phyloP scores from a whole-genome alignment of 2,329 filamentous ascomycete species.

The Penicillium concentricum region DNA sequence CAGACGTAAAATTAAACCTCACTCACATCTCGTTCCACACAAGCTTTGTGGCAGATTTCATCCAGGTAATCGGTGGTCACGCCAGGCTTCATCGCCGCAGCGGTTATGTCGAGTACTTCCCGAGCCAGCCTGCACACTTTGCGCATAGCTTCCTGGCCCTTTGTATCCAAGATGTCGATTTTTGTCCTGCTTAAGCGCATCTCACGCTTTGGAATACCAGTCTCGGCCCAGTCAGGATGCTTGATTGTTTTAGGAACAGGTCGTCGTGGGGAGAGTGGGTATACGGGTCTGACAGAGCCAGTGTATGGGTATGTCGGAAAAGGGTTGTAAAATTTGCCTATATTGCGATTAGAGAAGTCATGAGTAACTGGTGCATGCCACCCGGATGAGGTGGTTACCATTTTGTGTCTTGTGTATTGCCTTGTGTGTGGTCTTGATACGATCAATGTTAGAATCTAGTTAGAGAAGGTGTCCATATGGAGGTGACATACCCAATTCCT shows the following conservation, averaged over 20 bases:
- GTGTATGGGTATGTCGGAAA: constrained; percentile 80
- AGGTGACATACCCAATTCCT: constrained; percentile 75
- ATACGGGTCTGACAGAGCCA: constrained; percentile 76
- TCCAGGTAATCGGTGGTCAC: constrained; percentile 90
- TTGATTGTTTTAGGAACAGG: constrained; percentile 72
- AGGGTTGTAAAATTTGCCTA: constrained; percentile 81
- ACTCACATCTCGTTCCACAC: constrained; percentile 73
- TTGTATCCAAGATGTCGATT: constrained; percentile 71
- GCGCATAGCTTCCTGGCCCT: constrained; percentile 78
- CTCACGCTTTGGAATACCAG: constrained; percentile 66
- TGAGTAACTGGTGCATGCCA: not conserved
- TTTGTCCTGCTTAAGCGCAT: constrained; percentile 67
- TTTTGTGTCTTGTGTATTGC: constrained; percentile 64
- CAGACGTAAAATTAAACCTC: no score
- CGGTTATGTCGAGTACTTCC: constrained; percentile 85
- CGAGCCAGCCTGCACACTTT: constrained; percentile 79
- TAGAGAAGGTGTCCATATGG: not conserved
- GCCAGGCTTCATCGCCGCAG: constrained; percentile 73
- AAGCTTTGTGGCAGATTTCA: constrained; percentile 85
- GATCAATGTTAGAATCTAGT: not conserved
- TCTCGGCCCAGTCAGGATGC: constrained; percentile 77
- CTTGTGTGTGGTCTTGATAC: constrained; percentile 47
- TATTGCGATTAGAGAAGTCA: constrained; percentile 62
- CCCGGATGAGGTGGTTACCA: constrained; percentile 46
- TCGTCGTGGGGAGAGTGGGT: constrained; percentile 69